These are phyloP conservation scores for Alternaria metachromatica DNA, from an alignment of 2,329 filamentous ascomycete species.

Conservation along the genomic window DNA sequence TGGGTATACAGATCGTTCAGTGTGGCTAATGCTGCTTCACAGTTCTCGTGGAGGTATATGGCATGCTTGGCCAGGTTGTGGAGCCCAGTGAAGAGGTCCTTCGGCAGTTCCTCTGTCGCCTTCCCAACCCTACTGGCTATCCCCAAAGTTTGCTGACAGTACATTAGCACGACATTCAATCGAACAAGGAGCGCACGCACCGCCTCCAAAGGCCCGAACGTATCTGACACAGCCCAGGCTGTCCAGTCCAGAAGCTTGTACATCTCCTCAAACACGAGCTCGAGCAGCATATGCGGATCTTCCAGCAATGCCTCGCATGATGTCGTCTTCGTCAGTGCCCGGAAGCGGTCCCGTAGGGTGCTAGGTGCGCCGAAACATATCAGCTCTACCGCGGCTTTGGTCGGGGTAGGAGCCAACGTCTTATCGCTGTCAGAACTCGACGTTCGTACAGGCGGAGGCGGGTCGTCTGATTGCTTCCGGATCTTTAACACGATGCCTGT, in stretches of 20 bases:
- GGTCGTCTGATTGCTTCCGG: background rate
- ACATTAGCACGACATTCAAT: conserved; percentile 2
- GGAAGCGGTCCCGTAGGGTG: conserved; percentile 23
- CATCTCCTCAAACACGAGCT: conserved; percentile 41
- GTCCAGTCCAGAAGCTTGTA: conserved; percentile 38
- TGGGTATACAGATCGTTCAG: conserved; percentile 31
- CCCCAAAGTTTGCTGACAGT: conserved; percentile 26
- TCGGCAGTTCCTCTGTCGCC: conserved; percentile 24
- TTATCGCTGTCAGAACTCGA: conserved; percentile 21
- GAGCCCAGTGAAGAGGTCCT: conserved; percentile 32
- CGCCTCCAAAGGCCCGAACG: conserved; percentile 42
- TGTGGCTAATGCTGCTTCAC: conserved; percentile 38
- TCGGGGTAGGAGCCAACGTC: conserved; percentile 1
- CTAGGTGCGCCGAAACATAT: conserved; percentile 38
- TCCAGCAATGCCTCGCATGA: conserved; percentile 29
- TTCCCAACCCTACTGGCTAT: conserved; percentile 25
- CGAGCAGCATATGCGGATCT: conserved; percentile 43
- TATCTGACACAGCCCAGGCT: conserved; percentile 36
- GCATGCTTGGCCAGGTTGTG: conserved; percentile 51
- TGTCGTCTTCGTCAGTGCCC: conserved; percentile 12
- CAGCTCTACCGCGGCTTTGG: conserved; percentile 23
- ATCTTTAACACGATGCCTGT: conserved; percentile 35
- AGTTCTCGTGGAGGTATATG: conserved; percentile 48
- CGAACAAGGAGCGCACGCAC: conserved; percentile 15
- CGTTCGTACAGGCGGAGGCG: conserved; percentile 11